These are phyloP conservation scores for Exophiala sp. DNA, from an alignment of 2,329 filamentous ascomycete species.

Conservation along the genomic window DNA sequence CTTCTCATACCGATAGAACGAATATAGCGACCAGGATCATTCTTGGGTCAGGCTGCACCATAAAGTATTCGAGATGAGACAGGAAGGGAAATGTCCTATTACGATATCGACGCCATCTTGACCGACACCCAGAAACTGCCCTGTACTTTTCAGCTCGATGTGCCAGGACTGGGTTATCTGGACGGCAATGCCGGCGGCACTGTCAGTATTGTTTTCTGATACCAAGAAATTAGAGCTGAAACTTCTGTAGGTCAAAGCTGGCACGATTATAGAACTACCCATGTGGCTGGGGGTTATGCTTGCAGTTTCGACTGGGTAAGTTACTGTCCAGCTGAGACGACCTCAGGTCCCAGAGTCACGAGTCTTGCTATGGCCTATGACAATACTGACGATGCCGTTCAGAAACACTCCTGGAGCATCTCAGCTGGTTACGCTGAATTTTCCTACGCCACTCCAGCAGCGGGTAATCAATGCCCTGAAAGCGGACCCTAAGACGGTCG, in stretches of 20 bases:
- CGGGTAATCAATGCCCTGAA: constrained; percentile 86
- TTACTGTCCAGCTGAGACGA: not conserved
- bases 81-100: constrained; percentile 34
- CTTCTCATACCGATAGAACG: not conserved
- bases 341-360: not conserved
- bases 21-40: not conserved
- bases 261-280: constrained; percentile 77
- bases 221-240: not conserved
- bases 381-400: not conserved
- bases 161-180: constrained; percentile 82
- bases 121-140: constrained; percentile 78
- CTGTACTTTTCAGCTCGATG: constrained; percentile 87
- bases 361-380: not conserved
- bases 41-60: not conserved
- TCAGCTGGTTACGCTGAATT: constrained; percentile 73
- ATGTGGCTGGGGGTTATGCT: constrained; percentile 96
- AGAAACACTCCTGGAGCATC: constrained; percentile 28
- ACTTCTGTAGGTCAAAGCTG: constrained; percentile 64
- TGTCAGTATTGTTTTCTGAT: constrained; percentile 34
- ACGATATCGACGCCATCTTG: constrained; percentile 47
- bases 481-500: constrained; percentile 81
- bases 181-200: constrained; percentile 72
- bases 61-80: not conserved
- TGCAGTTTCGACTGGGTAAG: constrained; percentile 58
- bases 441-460: constrained; percentile 71